A percentile compares a stretch with the other conserved stretches of the same genome.
Evolutionary conservation across 345 rosid genomes (phyloP).

Genomic region (Brassica rapa): DNA sequence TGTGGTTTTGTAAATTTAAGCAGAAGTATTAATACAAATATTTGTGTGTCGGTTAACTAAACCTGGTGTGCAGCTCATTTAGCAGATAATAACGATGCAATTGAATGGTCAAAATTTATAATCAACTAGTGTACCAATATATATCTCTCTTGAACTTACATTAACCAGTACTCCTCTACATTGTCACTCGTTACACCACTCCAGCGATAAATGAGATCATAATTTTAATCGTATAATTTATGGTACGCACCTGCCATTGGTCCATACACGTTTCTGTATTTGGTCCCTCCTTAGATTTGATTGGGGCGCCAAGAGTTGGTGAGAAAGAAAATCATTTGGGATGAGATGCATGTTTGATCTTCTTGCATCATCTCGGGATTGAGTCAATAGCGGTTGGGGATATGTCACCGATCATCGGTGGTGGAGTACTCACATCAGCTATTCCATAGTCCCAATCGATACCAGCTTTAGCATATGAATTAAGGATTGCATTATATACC

Average conservation of each 20-base stretch:
- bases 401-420: conserved; percentile 47
- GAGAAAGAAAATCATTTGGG: not conserved
- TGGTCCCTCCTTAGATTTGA: conserved; percentile 25
- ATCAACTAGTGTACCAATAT: conserved; percentile 18
- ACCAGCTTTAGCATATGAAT: conserved; percentile 53
- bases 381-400: conserved; percentile 45
- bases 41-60: not conserved
- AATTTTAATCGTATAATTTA: conserved; percentile 33
- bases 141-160: conserved; percentile 27
- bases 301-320: conserved; percentile 14
- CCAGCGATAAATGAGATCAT: conserved; percentile 23
- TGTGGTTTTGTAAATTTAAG: conserved; percentile 37
- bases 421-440: conserved; percentile 56
- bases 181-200: conserved; percentile 11
- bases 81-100: not conserved
- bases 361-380: conserved; percentile 42
- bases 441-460: conserved; percentile 79
- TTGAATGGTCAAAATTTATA: conserved; percentile 30
- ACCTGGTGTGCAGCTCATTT: not conserved
- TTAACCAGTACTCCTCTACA: conserved; percentile 29
- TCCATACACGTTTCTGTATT: conserved; percentile 26
- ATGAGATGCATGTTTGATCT: not conserved
- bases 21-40: conserved; percentile 29
- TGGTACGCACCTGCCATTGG: conserved; percentile 34
- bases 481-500: conserved; percentile 32